Evolutionary conservation across 2,329 filamentous ascomycete genomes (phyloP).

Genomic region (Neoarthrinium moseri): DNA sequence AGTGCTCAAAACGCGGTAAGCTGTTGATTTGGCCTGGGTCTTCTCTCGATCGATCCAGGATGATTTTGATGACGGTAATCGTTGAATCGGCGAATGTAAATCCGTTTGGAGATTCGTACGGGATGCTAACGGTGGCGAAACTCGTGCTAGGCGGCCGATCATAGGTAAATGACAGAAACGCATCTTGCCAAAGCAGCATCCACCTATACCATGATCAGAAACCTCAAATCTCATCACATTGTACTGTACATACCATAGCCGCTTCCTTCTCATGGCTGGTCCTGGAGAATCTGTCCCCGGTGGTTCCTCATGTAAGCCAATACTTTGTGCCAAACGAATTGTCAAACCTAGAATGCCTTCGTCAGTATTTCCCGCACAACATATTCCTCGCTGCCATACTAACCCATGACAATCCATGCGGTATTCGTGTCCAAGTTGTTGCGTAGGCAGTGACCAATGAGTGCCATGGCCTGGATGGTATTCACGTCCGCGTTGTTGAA

Average conservation of each 20-base stretch:
- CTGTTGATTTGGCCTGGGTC: neutral
- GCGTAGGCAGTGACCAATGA: conserved; percentile 5
- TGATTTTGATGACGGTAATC: conserved; percentile 1
- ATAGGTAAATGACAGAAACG: conserved; percentile 3
- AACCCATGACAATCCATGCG: conserved; percentile 5
- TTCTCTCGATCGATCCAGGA: conserved; percentile 5
- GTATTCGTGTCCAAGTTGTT: conserved; percentile 6
- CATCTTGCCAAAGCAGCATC: conserved; percentile 4
- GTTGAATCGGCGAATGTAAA: conserved; percentile 1
- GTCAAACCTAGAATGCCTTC: conserved; percentile 1
- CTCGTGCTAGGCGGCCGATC: conserved; percentile 3
- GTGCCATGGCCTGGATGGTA: conserved; percentile 2
- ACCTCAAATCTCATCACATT: no score
- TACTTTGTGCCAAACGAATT: conserved; percentile 6
- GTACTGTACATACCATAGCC: neutral
- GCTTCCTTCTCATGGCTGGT: neutral
- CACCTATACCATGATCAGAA: neutral
- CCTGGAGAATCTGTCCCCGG: neutral
- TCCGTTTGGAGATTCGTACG: neutral
- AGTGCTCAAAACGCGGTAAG: conserved; percentile 1
- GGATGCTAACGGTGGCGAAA: neutral
- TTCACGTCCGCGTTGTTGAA: conserved; percentile 5
- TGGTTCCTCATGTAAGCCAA: conserved; percentile 1
- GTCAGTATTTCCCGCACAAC: neutral
- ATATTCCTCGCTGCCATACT: no score